These are phyloP conservation scores for Cnidoscolus chayamansa DNA, from an alignment of 441 rosid genomes.

Conservation along the genomic window DNA sequence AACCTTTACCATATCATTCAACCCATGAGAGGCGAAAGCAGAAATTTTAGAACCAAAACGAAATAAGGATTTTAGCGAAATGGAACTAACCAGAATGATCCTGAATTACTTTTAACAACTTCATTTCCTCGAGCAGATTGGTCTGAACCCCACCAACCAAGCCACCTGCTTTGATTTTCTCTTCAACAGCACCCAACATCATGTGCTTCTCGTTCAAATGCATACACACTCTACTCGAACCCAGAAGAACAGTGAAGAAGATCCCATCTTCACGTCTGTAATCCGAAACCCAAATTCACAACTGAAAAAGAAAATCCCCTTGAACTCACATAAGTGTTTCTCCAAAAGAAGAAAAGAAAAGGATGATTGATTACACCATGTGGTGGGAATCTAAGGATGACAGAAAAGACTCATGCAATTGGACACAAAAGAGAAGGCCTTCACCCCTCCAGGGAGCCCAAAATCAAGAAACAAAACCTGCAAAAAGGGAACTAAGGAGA, in stretches of 20 bases:
- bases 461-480: constrained; percentile 58
- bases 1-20: constrained; percentile 9
- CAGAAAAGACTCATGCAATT: constrained; percentile 34
- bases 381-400: constrained; percentile 35
- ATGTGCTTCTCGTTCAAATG: constrained; percentile 22
- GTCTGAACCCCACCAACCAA: constrained; percentile 38
- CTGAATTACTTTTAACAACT: constrained; percentile 75
- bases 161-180: constrained; percentile 49
- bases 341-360: constrained; percentile 7
- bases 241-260: constrained; percentile 22
- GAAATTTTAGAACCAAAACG: constrained; percentile 10
- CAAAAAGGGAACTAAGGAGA: constrained; percentile 35
- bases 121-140: constrained; percentile 76
- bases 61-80: constrained; percentile 9
- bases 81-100: constrained; percentile 69
- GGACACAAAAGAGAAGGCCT: constrained; percentile 27
- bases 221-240: constrained; percentile 21
- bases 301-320: neutral
- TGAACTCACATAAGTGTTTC: constrained; percentile 9
- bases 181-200: constrained; percentile 61
- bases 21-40: neutral
- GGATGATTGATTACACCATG: constrained; percentile 32
- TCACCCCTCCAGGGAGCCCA: constrained; percentile 25
- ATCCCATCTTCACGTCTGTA: constrained; percentile 28
- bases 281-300: constrained; percentile 7